Percentiles rank a stretch among this genome's conserved stretches.
phyloP scores from a whole-genome alignment of 768 basidiomycete species.

The Rhodosporidiobolus sp. region DNA sequence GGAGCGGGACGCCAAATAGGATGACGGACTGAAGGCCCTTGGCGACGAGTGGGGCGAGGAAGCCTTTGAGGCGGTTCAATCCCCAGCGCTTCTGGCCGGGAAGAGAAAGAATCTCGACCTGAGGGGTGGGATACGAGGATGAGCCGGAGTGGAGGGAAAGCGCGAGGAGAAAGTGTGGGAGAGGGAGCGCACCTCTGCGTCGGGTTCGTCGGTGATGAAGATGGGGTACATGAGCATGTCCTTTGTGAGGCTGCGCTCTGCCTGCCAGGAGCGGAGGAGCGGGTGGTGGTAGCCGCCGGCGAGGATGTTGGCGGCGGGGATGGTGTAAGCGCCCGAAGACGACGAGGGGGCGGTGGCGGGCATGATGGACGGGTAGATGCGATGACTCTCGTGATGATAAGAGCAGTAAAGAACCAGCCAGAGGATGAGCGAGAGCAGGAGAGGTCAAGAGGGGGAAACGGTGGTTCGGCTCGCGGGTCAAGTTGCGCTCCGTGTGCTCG shows the following conservation, averaged over 20 bases:
- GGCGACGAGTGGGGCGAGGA: conserved; percentile 78
- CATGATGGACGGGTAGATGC: background rate
- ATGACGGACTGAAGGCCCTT: conserved; percentile 91
- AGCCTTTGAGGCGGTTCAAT: conserved; percentile 81
- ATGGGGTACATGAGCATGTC: conserved; percentile 98
- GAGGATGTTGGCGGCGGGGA: conserved; percentile 34
- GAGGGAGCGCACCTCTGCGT: conserved; percentile 59
- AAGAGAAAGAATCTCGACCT: conserved; percentile 68
- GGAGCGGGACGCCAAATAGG: conserved; percentile 85
- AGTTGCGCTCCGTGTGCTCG: no score
- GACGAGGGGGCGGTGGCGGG: background rate
- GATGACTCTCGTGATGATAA: background rate
- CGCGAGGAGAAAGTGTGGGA: background rate
- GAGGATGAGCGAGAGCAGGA: background rate
- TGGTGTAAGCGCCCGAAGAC: background rate
- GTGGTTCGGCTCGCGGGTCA: no score
- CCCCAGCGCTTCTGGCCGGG: conserved; percentile 94
- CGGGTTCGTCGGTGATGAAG: conserved; percentile 91
- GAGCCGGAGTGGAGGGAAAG: conserved; percentile 49
- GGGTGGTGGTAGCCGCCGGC: conserved; percentile 92
- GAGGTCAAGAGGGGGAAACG: background rate
- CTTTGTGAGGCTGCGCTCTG: conserved; percentile 71
- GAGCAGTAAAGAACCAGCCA: background rate
- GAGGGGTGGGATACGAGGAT: conserved; percentile 57
- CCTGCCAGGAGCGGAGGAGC: conserved; percentile 81